phyloP scores from a whole-genome alignment of 192 early-diverging fungal genomes.

The Geosiphon pyriformis region DNA sequence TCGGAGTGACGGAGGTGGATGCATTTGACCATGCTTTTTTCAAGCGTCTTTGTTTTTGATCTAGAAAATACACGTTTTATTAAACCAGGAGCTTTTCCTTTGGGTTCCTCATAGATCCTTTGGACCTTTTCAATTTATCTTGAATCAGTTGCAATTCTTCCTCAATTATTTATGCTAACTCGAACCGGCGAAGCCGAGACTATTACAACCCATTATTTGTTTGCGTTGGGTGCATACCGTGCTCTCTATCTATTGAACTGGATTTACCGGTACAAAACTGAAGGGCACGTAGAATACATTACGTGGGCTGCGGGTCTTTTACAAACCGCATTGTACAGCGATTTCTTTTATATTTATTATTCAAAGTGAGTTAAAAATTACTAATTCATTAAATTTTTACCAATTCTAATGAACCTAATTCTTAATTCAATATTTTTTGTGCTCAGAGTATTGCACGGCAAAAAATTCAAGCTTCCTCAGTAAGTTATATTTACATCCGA shows the following conservation, averaged over 20 bases:
- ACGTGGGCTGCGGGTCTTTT: constrained; percentile 85
- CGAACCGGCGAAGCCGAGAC: constrained; percentile 97
- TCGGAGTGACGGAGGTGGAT: constrained; percentile 66
- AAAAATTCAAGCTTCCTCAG: constrained; percentile 23
- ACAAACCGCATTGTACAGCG: constrained; percentile 92
- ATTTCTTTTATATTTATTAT: constrained; percentile 98
- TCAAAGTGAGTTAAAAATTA: constrained; percentile 47
- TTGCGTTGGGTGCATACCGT: constrained; percentile 81
- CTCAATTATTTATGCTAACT: constrained; percentile 96
- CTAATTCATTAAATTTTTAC: too few species aligned
- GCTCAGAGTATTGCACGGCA: constrained; percentile 23
- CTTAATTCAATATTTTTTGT: neutral
- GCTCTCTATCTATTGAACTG: constrained; percentile 69
- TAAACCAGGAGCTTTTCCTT: neutral
- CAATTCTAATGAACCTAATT: too few species aligned
- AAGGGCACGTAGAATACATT: constrained; percentile 76
- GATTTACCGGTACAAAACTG: constrained; percentile 83
- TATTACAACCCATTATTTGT: constrained; percentile 99
- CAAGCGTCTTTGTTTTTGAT: neutral
- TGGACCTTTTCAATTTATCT: constrained; percentile 98
- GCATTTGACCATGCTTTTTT: constrained; percentile 6
- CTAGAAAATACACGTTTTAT: constrained; percentile 8
- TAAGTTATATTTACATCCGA: too few species aligned
- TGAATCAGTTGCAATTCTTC: constrained; percentile 95
- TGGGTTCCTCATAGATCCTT: constrained; percentile 56